Percentiles rank a stretch among this genome's conserved stretches.
Evolutionary conservation across 2,329 filamentous ascomycete genomes (phyloP).

Genomic region (Calonectria multiphialidica): DNA sequence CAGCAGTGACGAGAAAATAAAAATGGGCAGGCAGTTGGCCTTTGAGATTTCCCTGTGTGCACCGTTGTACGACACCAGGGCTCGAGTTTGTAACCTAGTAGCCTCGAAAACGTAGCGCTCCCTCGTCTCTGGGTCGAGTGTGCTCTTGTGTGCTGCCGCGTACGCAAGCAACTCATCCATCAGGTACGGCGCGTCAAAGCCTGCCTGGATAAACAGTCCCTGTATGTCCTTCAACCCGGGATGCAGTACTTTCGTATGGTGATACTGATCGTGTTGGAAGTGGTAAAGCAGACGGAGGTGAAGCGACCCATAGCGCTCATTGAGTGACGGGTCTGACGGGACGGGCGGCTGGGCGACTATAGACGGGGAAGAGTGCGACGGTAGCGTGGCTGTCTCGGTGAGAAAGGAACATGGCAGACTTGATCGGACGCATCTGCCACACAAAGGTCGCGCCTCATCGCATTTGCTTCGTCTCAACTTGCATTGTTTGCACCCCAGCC

Average conservation of each 20-base stretch:
- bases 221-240: neutral
- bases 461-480: neutral
- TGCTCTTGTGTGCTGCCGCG: constrained; percentile 1
- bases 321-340: neutral
- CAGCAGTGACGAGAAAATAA: neutral
- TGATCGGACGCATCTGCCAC: neutral
- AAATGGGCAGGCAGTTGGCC: neutral
- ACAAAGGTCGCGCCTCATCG: neutral
- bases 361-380: neutral
- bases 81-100: neutral
- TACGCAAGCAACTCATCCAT: constrained; percentile 1
- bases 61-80: neutral
- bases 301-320: neutral
- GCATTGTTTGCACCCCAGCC: neutral
- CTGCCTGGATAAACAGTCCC: neutral
- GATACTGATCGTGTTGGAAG: neutral
- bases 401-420: neutral
- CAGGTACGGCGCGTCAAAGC: neutral
- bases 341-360: neutral
- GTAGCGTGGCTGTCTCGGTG: neutral
- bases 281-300: neutral
- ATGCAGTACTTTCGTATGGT: neutral
- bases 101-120: neutral
- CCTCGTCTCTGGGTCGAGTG: neutral
- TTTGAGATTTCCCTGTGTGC: neutral